Evolutionary conservation across 768 basidiomycete genomes (phyloP), one percentile per base, ranked within the genome.

Genomic region (Boletus patriciae): DNA sequence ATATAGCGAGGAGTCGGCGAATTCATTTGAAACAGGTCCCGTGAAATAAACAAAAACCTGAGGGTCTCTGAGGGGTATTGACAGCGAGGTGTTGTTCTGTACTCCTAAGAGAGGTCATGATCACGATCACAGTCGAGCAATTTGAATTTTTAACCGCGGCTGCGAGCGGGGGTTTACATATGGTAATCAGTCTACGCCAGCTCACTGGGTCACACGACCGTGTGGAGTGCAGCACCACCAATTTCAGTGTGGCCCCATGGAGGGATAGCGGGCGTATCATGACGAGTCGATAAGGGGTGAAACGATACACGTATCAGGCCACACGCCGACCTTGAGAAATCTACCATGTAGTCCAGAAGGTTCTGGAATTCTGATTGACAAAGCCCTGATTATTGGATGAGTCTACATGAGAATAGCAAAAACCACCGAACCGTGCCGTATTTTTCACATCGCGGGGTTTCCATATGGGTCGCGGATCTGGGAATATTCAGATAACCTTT

Each of bases 401-500:
- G n/a, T 13, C 13, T 34, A 34, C n/a, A 40, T n/a, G 38, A n/a
- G 18, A n/a, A n/a, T 40, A 13, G 12, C 25, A 37, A 46, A 31
- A 31, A 12, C 46, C 29, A 18, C 46, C 13, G 27, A 50, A 41
- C 36, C 36, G 46, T 27, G 16, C 54, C 31, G 34, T 25, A 44
- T 42, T 43, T 47, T 37, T 21, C 10, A 34, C 9, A 37, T 61
- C 46, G 58, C 59, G 51, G 58, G 23, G 44, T 60, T 36, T 34
- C 34, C 7, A 50, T 12, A 23, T 6, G 38, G 2, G 36, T 51
- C 61, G 61, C 62, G 66, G 63, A 67, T 67, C 66, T 67, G 16
- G 52, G 34, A 62, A 52, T 47, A n/a, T 2, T 11, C 34, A 68
- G 66, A 67, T 67, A 60, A 52, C 56, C 66, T 67, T 54, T 46